A percentile compares a stretch with the other conserved stretches of the same genome.
Conservation (phyloP, 2,329 filamentous ascomycete genomes). For the Malbranchea zuffiana region DNA sequence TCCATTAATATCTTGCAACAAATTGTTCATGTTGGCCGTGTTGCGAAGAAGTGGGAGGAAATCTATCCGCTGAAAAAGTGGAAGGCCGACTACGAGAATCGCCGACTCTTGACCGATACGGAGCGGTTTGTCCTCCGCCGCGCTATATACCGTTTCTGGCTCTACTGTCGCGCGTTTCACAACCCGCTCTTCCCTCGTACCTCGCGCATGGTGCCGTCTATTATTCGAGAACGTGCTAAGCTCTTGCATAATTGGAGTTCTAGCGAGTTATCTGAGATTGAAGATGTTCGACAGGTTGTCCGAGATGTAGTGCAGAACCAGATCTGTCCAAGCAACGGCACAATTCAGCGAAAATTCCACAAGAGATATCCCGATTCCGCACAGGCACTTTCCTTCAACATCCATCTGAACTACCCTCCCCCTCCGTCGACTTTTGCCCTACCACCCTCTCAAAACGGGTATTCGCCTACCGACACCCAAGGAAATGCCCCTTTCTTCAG, state of each 20-base stretch:
- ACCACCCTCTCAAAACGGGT: constrained; percentile 7
- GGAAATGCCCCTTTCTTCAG: constrained; percentile 4
- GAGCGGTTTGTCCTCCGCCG: constrained; percentile 45
- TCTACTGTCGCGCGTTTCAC: constrained; percentile 50
- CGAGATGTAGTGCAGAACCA: constrained; percentile 46
- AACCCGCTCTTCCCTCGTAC: constrained; percentile 41
- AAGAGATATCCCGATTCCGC: constrained; percentile 44
- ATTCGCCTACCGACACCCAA: neutral
- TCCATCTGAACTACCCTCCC: constrained; percentile 41
- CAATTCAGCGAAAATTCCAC: constrained; percentile 48
- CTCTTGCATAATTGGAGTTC: constrained; percentile 51
- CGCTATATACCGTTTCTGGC: constrained; percentile 51
- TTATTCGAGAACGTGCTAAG: constrained; percentile 43
- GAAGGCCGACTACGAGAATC: constrained; percentile 46
- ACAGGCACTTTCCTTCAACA: constrained; percentile 42
- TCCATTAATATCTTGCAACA: constrained; percentile 47
- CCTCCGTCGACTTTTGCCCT: constrained; percentile 21
- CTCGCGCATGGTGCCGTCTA: constrained; percentile 36
- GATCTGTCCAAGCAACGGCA: constrained; percentile 52
- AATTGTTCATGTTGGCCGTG: constrained; percentile 42
- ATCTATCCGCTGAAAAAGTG: constrained; percentile 55
- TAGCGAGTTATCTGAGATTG: constrained; percentile 46
- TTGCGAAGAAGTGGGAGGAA: constrained; percentile 48
- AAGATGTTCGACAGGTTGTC: constrained; percentile 47
- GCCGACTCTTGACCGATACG: constrained; percentile 40